Evolutionary conservation across 176 grass and related monocot species (phyloP).

Genomic region (Aegilops sharonensis): DNA sequence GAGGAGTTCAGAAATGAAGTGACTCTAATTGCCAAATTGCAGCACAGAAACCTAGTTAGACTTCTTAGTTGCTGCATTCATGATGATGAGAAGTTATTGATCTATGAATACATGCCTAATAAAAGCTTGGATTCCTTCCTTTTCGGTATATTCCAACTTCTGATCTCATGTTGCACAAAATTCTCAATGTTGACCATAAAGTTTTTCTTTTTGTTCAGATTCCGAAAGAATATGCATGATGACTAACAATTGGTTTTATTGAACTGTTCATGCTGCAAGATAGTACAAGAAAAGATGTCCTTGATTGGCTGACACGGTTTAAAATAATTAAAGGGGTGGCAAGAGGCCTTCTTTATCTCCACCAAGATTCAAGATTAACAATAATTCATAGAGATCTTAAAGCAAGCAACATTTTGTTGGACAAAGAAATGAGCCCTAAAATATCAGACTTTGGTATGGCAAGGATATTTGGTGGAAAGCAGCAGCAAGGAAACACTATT

Average conservation of each 20-base stretch:
- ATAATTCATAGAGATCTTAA: slow-evolving; percentile 49
- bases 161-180: neutral
- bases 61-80: slow-evolving; percentile 47
- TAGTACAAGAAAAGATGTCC: neutral
- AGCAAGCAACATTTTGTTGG: slow-evolving; percentile 52
- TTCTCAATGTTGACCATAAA: neutral
- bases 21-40: slow-evolving; percentile 51
- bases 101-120: slow-evolving; percentile 63
- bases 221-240: neutral
- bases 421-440: slow-evolving; percentile 38
- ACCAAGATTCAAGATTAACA: slow-evolving; percentile 48
- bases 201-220: neutral
- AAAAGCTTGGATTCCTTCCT: slow-evolving; percentile 55
- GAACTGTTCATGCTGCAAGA: neutral
- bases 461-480: slow-evolving; percentile 34
- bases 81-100: slow-evolving; percentile 46
- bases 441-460: slow-evolving; percentile 61
- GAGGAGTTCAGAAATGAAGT: slow-evolving; percentile 61
- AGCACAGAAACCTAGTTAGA: slow-evolving; percentile 59
- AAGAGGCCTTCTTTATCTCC: slow-evolving; percentile 51
- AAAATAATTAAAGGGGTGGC: slow-evolving; percentile 47
- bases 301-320: slow-evolving; percentile 32
- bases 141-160: slow-evolving; percentile 14
- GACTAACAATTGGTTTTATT: neutral
- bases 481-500: slow-evolving; percentile 32